Base-by-base conservation (phyloP, 805 yeast species). In the Metschnikowia noctiluminum region DNA sequence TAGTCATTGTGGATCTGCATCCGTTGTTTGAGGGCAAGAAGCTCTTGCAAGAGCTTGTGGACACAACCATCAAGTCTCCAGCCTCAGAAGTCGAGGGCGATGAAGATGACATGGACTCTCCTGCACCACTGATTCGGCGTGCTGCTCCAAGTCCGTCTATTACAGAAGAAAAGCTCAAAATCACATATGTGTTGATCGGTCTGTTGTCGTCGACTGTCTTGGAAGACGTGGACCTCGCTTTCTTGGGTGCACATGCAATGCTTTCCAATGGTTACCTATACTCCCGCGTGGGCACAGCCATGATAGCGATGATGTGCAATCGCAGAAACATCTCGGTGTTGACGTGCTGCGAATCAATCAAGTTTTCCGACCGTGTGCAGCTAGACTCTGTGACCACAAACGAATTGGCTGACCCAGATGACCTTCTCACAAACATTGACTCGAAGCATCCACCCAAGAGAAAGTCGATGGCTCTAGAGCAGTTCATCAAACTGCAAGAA, bases 221-320 rank as follows among this genome's bases (percentile, higher is more conserved):
- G 59, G 87, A 85, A 57, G 90, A 88, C 64, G 92, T 94, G 32
- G 94, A 94, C 58, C 85, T 87, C 56, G 96, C 94, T 7, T 86
- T 94, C 65, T 73, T 94, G 34, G 99, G 99, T 13, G 98, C 98
- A 0, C 98, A 94, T 64, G 95, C 97, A 31, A 90, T 94, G 88
- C 77, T 94, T 49, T 89, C 97, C 8, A 94, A 94, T 63, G 99
- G 99, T 1, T 81, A 90, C 64, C 76, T 94, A 48, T 90, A 88
- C 63, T 87, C 97, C 1, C 80, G 99, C 53, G 97, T 89, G 14
- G 99, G 99, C 21, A 85, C 97, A 7, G 96, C 97, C 0, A 73
- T 91, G 69, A 80, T 94, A 40, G 96, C 98, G 8, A 88, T 92
- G 89, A 81, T 87, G 69, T 91, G 96, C 26, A 84, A 87, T 57